phyloP scores from a whole-genome alignment of 1,284 basidiomycete genomes.

The Naganishia sp. region DNA sequence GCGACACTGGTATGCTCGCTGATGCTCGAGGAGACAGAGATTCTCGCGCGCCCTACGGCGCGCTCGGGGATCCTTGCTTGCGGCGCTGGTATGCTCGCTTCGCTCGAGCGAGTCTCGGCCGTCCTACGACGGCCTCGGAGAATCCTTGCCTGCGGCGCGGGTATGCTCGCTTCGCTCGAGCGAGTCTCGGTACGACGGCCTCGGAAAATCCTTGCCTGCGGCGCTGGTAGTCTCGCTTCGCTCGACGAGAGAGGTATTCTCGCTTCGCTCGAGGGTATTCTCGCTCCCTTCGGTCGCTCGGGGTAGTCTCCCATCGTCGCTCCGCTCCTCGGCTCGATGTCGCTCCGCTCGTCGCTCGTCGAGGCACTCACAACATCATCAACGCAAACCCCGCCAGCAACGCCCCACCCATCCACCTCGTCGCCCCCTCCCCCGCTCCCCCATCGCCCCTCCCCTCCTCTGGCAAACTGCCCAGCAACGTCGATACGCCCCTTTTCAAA shows the following conservation, averaged over 20 bases:
- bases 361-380: conserved; percentile 70
- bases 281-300: background rate
- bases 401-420: conserved; percentile 66
- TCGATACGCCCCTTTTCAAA: conserved; percentile 51
- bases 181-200: background rate
- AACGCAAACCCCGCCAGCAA: conserved; percentile 78
- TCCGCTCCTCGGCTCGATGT: background rate
- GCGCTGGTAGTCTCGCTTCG: too few relatives aligned
- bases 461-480: conserved; percentile 46
- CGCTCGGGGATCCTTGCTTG: too few relatives aligned
- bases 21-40: too few relatives aligned
- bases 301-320: background rate
- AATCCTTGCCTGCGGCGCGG: too few relatives aligned
- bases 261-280: too few relatives aligned
- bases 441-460: conserved; percentile 51
- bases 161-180: too few relatives aligned
- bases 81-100: too few relatives aligned
- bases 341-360: background rate
- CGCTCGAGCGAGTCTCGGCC: too few relatives aligned
- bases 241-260: background rate
- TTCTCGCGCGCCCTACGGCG: too few relatives aligned
- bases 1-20: too few relatives aligned
- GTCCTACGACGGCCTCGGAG: too few relatives aligned
- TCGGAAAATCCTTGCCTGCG: background rate
- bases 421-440: conserved; percentile 35